Base-by-base conservation (phyloP, 2,329 filamentous ascomycete genomes). In the Diaporthe vaccinii region DNA sequence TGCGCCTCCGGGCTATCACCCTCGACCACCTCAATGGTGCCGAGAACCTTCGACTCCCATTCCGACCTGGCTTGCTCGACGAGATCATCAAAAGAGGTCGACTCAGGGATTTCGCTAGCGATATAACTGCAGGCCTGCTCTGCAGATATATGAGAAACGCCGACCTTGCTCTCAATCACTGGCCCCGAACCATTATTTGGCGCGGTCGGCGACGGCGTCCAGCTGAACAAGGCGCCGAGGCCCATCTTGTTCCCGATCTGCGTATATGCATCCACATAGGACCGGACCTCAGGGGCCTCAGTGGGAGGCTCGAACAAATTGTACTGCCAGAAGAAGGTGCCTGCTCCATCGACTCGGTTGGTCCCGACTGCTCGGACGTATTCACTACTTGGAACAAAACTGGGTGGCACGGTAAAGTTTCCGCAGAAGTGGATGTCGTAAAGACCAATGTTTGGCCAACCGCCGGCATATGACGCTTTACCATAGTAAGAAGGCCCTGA, bases 161-260 rank as follows among this genome's bases (percentile, higher is more conserved):
- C 73, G 2, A 74, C 20, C 57, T 46, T 71, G 46, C 65, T 61
- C 46, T 74, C 73, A 15, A 74, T 59, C 57, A 72, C 36, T 4
- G 73, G 67, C 15, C 65, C 70, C 1, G 67, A 34, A 34, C 61
- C 70, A 28, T 59, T 69, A 9, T 10, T 53, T 2, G 36, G 25
- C 7, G 39, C 25, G 3, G 62, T 36, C 2, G 57, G 6, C 3
- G 67, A 25, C n/a, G 28, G 73, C 2, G 55, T 55, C 73, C 73
- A 74, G 57, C 73, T 74, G 36, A 74, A 74, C 1, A 74, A 57
- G 15, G 73, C 65, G 8, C 46, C 73, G 7, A 74, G 20, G 25
- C 73, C 73, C 73, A 74, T 72, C 36, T 53, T 74, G 10, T 74
- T 74, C 0, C 73, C 73, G 15, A 70, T 39, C n/a, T 70, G 65